Base-by-base conservation (phyloP, 306 rosid genomes). In the Glycine tomentella region DNA sequence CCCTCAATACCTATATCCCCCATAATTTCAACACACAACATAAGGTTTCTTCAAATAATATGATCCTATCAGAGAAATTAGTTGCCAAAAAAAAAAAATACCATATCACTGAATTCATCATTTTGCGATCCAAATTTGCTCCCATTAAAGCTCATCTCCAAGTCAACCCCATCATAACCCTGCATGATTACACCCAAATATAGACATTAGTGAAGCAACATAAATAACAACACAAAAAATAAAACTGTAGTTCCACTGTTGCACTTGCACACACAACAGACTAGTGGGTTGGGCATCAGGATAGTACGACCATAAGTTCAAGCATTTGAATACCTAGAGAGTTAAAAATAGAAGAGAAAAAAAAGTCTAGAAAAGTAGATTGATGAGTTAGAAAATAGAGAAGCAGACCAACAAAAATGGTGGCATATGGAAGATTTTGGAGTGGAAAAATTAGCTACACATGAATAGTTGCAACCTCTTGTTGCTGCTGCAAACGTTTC, bases 101-200 rank as follows among this genome's bases (percentile, higher is more conserved):
- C 95, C 91, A 84, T 46, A 44, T 87, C 89, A 66, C 77, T 76
- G 70, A 87, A 90, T 72, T 34, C 92, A 49, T 89, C 95, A 74
- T 90, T 90, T 36, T 88, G 86, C 13, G 78, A 64, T 84, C 82
- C 74, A 82, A 68, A 85, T 80, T 62, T 87, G 65, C 79, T 87
- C 78, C 91, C 95, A 2, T 85, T 89, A 59, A 89, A 68, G 85
- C 85, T 92, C 86, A 92, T 90, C 91, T 90, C 97, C 91, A 90
- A 82, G 87, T 92, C 95, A 79, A 89, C 78, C 72, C 90, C 95
- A 63, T 90, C 95, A 42, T 79, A 80, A 69, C 93, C 95, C 97
- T 90, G 80, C 88, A 84, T 56, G 70, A 82, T 70, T 42, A 75
- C 75, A 70, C 25, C 83, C 80, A 56, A 70, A 80, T 44, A 56